These are phyloP conservation scores for Curvularia sp. DNA, from an alignment of 2,329 filamentous ascomycete species.

Conservation along the genomic window DNA sequence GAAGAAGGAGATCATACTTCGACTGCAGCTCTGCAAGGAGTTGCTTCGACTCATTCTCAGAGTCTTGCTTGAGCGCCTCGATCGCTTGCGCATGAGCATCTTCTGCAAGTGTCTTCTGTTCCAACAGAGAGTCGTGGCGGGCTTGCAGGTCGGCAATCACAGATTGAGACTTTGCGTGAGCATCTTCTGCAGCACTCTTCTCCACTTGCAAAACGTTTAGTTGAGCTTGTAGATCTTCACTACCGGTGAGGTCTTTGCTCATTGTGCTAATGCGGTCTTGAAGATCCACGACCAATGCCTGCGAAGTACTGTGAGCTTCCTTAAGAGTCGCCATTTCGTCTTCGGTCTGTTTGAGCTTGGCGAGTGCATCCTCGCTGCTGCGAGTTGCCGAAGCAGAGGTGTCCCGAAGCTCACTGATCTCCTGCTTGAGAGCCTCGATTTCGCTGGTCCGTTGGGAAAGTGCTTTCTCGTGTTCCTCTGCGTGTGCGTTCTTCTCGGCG, in stretches of 20 bases:
- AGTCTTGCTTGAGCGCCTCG: slow-evolving; percentile 41
- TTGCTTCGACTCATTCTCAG: slow-evolving; percentile 36
- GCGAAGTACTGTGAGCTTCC: slow-evolving; percentile 31
- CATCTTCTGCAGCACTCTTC: slow-evolving; percentile 30
- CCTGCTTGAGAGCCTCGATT: slow-evolving; percentile 29
- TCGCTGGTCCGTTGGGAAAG: slow-evolving; percentile 30
- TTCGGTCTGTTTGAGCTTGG: slow-evolving; percentile 32
- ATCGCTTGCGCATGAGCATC: slow-evolving; percentile 40
- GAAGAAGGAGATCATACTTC: slow-evolving; percentile 37
- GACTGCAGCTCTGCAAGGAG: slow-evolving; percentile 37
- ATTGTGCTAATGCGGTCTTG: slow-evolving; percentile 34
- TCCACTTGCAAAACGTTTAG: slow-evolving; percentile 29
- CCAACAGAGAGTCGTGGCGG: slow-evolving; percentile 37
- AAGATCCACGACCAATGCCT: slow-evolving; percentile 32
- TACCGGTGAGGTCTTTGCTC: slow-evolving; percentile 18
- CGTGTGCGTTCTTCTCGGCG: slow-evolving; percentile 35
- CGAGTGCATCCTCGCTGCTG: slow-evolving; percentile 31
- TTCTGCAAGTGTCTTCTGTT: slow-evolving; percentile 41
- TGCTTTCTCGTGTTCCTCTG: slow-evolving; percentile 33
- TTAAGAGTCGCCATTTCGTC: slow-evolving; percentile 33
- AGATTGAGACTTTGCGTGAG: slow-evolving; percentile 33
- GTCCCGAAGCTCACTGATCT: slow-evolving; percentile 30
- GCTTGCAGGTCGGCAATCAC: slow-evolving; percentile 41
- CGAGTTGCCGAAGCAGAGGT: slow-evolving; percentile 34
- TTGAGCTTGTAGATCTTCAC: slow-evolving; percentile 21